Evolutionary conservation across 2,329 filamentous ascomycete species (phyloP), one percentile per base, ranked within the genome.

Genomic region (Cladophialophora bantiana): DNA sequence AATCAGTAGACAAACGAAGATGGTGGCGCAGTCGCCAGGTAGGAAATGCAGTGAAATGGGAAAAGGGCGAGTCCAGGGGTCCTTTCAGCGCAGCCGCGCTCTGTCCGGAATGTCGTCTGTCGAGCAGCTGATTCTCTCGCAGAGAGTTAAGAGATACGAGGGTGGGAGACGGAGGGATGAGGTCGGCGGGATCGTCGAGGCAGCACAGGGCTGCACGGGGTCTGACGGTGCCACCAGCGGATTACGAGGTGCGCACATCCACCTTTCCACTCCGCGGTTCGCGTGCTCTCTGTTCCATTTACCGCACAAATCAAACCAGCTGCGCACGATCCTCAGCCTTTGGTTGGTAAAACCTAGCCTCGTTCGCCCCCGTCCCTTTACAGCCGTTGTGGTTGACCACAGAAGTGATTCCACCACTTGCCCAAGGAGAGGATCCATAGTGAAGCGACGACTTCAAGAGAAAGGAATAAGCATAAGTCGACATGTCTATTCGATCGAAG

Each of bases 21-120:
- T 66, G 38, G 60, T 66, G 59, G 56, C 50, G 66, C 38, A 36
- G 52, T 58, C 20, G 54, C 56, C 65, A 55, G 45, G 56, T 36
- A 56, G 13, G 15, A 52, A 13, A 42, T 20, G 52, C 38, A 42
- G 50, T 48, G 32, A 36, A 53, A 50, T 76, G 73, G 61, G 76
- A 38, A 13, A 53, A 26, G 32, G 13, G 18, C 12, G 45, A 79
- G 65, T 76, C 75, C 64, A 34, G 50, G 9, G 57, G 50, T 34
- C 38, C 31, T 54, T 40, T 53, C 34, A 52, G 52, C 26, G 50
- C 60, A 35, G 20, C 12, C 26, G 52, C 45, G 45, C 45, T 26
- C 18, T 50, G 45, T 50, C 7, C 20, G 18, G 45, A 54, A n/a
- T 48, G 59, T 48, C 31, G 32, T 48, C 31, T 20, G 34, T 36